These are phyloP conservation scores for Leishmania turanica DNA, from an alignment of 208 protist genomes.

Conservation along the genomic window DNA sequence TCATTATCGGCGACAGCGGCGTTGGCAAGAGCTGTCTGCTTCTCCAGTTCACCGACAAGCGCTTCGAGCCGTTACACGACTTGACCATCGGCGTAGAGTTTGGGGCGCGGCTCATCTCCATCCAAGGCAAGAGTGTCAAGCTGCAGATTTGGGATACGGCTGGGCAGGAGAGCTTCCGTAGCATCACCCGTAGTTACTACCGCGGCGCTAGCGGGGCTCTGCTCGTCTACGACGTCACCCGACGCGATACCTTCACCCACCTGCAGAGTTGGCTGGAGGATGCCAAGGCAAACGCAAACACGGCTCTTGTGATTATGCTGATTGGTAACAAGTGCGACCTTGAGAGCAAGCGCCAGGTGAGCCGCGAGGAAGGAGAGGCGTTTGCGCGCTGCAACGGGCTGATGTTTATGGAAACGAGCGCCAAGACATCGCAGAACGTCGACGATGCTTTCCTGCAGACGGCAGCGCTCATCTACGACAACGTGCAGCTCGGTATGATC, in stretches of 20 bases:
- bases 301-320: constrained; percentile 98
- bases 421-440: constrained; percentile 97
- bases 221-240: constrained; percentile 99
- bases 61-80: constrained; percentile 99
- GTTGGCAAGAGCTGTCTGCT: constrained; percentile 99
- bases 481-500: constrained; percentile 94
- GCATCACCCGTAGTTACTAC: constrained; percentile 99
- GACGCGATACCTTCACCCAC: constrained; percentile 97
- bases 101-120: constrained; percentile 96
- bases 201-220: constrained; percentile 98
- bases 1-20: constrained; percentile 96
- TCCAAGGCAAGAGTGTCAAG: constrained; percentile 97
- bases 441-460: constrained; percentile 97
- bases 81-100: constrained; percentile 99
- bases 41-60: constrained; percentile 98
- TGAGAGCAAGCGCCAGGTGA: constrained; percentile 92
- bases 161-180: constrained; percentile 98
- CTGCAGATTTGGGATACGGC: constrained; percentile 99
- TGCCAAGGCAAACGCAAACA: constrained; percentile 94
- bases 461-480: constrained; percentile 95
- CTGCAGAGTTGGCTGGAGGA: constrained; percentile 98
- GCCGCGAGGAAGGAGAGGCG: constrained; percentile 94
- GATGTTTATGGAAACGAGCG: constrained; percentile 98
- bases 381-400: constrained; percentile 97
- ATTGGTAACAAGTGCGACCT: constrained; percentile 99